Evolutionary conservation across 202 grass and related monocot species (phyloP), one percentile per base, ranked within the genome.

Genomic region (Eragrostis tef): DNA sequence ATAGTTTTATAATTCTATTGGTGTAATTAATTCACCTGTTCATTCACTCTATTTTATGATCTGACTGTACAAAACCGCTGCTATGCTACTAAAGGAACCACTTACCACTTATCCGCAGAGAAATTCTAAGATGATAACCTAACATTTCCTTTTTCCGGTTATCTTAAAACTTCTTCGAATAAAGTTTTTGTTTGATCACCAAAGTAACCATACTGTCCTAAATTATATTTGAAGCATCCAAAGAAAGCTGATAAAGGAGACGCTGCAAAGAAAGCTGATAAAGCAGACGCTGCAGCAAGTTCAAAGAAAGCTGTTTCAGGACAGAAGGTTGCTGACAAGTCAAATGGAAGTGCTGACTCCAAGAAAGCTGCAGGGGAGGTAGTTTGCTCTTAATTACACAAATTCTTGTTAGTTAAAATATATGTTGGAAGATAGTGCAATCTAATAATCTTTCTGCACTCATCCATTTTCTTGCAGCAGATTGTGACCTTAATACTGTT

Each of bases 271-370:
- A 34, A 34, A 34, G 31, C 31, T 34, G 31, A 34, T 34, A 34
- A 34, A 34, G 31, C 2, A 34, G 31, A 4, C 31, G 42, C 59
- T 52, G 88, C 89, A 50, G 61, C 78, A 67, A 81, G 62, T 77
- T 86, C 76, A 12, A 95, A 95, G 84, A 92, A 90, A 84, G 85
- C 78, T 31, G 68, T 85, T 71, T 61, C 84, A 14, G 87, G 67
- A 42, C 82, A 80, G 57, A 96, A 93, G 71, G 61, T 59, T 54
- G 64, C 21, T 61, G 90, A 78, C 41, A 91, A 93, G 41, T 71
- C 76, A 77, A 78, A 79, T 74, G 77, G 81, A 73, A 83, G n/a
- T 71, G 39, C 59, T 42, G 74, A 87, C 44, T 50, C 73, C 29
- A 92, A 89, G 68, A 93, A 91, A 82, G 70, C 79, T 62, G 58